A percentile compares a stretch with the other conserved stretches of the same genome.
phyloP scores from a whole-genome alignment of 1,139 yeast genomes.

The Blastobotrys arbuscula region DNA sequence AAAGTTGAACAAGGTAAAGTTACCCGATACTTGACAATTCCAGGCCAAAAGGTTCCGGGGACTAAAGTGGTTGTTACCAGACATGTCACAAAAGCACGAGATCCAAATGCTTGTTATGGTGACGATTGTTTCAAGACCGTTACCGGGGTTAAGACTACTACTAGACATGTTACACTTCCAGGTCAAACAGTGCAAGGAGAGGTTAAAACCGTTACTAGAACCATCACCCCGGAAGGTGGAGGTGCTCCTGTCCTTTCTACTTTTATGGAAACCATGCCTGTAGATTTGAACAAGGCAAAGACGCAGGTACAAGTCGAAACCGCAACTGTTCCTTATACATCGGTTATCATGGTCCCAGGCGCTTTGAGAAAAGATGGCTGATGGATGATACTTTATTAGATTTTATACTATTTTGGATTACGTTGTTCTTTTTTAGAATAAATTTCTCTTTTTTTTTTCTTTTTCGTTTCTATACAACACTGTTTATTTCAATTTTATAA shows the following conservation, averaged over 20 bases:
- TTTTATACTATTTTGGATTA: no score
- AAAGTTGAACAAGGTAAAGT: slow-evolving; percentile 3
- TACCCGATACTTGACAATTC: neutral
- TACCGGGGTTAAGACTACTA: slow-evolving; percentile 3
- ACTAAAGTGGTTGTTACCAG: slow-evolving; percentile 4
- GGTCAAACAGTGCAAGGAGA: slow-evolving; percentile 6
- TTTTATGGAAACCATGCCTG: neutral
- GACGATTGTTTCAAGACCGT: slow-evolving; percentile 7
- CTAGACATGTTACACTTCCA: slow-evolving; percentile 1
- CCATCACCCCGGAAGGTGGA: slow-evolving; percentile 1
- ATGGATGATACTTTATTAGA: no score
- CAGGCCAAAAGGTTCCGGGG: neutral
- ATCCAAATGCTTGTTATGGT: slow-evolving; percentile 10
- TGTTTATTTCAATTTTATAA: neutral
- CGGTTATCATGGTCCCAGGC: neutral
- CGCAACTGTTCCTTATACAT: neutral
- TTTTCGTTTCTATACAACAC: neutral
- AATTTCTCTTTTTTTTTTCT: neutral
- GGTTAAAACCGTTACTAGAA: neutral
- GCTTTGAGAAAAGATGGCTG: neutral
- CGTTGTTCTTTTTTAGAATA: no score
- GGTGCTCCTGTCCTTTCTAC: neutral
- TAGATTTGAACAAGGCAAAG: neutral
- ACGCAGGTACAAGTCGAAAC: neutral
- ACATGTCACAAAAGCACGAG: neutral